Percentiles rank a stretch among this genome's conserved stretches.
Evolutionary conservation across 2,329 filamentous ascomycete genomes (phyloP).

Genomic region (Colletotrichum sp.): DNA sequence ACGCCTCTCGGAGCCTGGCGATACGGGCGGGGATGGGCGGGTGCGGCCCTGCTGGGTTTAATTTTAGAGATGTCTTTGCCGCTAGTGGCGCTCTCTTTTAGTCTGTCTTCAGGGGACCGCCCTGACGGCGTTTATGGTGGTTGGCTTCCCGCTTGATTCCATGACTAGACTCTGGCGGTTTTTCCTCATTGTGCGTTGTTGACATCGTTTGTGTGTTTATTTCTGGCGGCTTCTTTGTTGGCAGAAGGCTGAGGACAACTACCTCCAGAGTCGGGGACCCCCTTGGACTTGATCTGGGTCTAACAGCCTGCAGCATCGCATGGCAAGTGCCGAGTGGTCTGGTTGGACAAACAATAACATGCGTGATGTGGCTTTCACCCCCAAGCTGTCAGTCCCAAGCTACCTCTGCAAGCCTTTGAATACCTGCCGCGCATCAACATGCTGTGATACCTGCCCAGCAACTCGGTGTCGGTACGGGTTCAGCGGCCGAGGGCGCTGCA

Average conservation of each 20-base stretch:
- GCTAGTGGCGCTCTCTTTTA: background rate
- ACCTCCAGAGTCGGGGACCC: background rate
- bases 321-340: background rate
- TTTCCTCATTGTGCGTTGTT: background rate
- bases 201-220: background rate
- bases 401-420: background rate
- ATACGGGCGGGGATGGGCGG: background rate
- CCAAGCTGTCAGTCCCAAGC: background rate
- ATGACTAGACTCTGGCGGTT: background rate
- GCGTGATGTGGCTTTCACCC: background rate
- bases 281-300: background rate
- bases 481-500: background rate
- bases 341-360: background rate
- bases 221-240: background rate
- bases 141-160: background rate
- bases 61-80: conserved; percentile 9
- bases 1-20: background rate
- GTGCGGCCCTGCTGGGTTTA: background rate
- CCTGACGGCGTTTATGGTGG: background rate
- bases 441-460: background rate
- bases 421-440: background rate
- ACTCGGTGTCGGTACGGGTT: background rate
- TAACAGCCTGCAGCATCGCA: background rate
- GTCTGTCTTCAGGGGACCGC: background rate
- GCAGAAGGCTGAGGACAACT: background rate